Evolutionary conservation across 1,284 basidiomycete species (phyloP).

Genomic region (Leccinum pachyderme): DNA sequence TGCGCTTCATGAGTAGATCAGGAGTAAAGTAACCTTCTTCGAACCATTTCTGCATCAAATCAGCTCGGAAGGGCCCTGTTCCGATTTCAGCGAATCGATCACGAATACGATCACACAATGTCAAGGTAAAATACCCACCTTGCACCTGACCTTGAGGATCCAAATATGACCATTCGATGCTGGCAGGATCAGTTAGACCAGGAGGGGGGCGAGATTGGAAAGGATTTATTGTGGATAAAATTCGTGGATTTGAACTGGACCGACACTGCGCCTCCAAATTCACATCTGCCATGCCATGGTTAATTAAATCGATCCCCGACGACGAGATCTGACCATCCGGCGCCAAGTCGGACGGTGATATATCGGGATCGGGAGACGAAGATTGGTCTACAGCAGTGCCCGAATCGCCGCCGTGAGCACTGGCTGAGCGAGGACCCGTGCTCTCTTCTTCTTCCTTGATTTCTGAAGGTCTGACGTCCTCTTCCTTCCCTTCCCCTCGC

Average conservation of each 20-base stretch:
- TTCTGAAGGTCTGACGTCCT: conserved; percentile 41
- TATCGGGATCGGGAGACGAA: conserved; percentile 11
- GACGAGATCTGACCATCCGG: conserved; percentile 12
- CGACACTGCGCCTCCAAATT: conserved; percentile 16
- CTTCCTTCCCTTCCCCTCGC: conserved; percentile 42
- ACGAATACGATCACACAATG: background rate
- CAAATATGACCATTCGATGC: conserved; percentile 87
- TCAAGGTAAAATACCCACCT: conserved; percentile 48
- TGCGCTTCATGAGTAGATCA: conserved; percentile 83
- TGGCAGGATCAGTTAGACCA: conserved; percentile 57
- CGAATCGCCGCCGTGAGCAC: conserved; percentile 8
- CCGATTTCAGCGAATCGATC: conserved; percentile 32
- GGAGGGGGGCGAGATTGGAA: conserved; percentile 40
- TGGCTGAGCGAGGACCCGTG: conserved; percentile 18
- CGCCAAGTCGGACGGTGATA: conserved; percentile 6
- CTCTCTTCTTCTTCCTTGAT: conserved; percentile 63
- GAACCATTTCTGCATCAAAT: conserved; percentile 96
- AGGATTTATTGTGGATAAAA: conserved; percentile 18
- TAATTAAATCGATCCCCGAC: conserved; percentile 6
- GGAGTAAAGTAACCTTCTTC: conserved; percentile 89
- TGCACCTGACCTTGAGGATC: conserved; percentile 89
- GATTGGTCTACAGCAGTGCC: conserved; percentile 9
- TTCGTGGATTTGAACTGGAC: conserved; percentile 5
- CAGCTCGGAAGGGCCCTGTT: conserved; percentile 86
- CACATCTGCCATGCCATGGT: conserved; percentile 17